These are phyloP conservation scores for Pichia kudriavzevii DNA, from an alignment of 1,139 yeast species.

Conservation along the genomic window DNA sequence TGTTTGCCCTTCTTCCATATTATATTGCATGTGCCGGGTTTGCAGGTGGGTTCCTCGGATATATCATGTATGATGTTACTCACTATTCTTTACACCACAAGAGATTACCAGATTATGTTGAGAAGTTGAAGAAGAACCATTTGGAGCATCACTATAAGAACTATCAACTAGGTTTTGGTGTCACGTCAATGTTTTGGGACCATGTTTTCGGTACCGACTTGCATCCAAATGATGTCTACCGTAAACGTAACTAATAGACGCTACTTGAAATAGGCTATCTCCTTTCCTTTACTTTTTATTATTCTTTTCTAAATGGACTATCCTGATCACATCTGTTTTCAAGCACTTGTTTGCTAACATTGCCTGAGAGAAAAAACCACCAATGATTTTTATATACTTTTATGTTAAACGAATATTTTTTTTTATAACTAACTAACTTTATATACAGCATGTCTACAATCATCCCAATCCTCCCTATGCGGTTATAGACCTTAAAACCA, in stretches of 20 bases:
- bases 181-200: constrained; percentile 92
- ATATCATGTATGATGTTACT: constrained; percentile 81
- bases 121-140: constrained; percentile 78
- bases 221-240: constrained; percentile 27
- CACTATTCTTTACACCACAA: constrained; percentile 89
- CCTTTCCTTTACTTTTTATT: no score
- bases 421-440: no score
- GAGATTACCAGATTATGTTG: constrained; percentile 65
- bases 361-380: no score
- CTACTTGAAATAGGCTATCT: no score
- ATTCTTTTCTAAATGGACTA: no score
- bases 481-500: constrained; percentile 14
- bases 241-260: constrained; percentile 27
- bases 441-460: no score
- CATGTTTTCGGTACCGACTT: constrained; percentile 71
- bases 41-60: constrained; percentile 94
- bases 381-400: no score
- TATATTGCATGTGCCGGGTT: constrained; percentile 62
- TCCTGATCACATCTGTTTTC: no score
- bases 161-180: constrained; percentile 94
- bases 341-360: no score
- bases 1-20: constrained; percentile 51
- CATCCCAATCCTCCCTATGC: no score
- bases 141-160: constrained; percentile 96
- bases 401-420: no score